Base-by-base conservation (phyloP, 208 protist species). In the Leishmania mexicana region DNA sequence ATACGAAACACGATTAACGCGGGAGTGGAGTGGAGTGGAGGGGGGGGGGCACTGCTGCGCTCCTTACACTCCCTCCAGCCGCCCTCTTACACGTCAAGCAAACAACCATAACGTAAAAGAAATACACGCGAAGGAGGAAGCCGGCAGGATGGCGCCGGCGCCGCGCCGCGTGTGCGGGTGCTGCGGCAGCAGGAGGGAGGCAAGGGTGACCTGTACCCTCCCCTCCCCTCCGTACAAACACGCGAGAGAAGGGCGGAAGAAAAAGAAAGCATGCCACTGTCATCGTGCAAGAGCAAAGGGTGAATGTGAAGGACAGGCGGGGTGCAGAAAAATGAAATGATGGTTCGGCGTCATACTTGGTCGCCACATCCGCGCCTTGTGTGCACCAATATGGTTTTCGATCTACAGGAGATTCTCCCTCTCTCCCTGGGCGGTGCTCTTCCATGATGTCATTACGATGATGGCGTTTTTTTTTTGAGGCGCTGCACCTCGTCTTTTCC, bases 1-100 rank as follows among this genome's bases (percentile, higher is more conserved):
- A 45, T 76, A 76, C 4, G 31, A 42, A 45, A 76, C 19, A 54
- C 73, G 73, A 76, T 76, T 76, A 76, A 76, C 45, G 49, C 68
- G 21, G 21, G 40, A 8, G 24, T 40, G n/a, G 17, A 38, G 40
- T 38, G 13, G 21, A 35, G 42, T 10, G 47, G n/a, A 42, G 38
- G 15, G 65, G 38, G 3, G 13, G 19, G 42, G 68, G 0, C 24
- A 19, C 35, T 49, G 42, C 40, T 2, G 10, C 19, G 8, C 21
- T 6, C 49, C 28, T 49, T 42, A 5, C 13, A 1, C n/a, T 31
- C 24, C 71, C 71, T 57, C 10, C 31, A 19, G 1, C 15, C 31
- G 2, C 64, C 64, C 35, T 65, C 60, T 65, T 17, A 54, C 60
- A 17, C n/a, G n/a, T 65, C 21, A 65, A 38, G 1, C n/a, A 65